Evolutionary conservation across 2,329 filamentous ascomycete species (phyloP).

Genomic region (Pyricularia sp.): DNA sequence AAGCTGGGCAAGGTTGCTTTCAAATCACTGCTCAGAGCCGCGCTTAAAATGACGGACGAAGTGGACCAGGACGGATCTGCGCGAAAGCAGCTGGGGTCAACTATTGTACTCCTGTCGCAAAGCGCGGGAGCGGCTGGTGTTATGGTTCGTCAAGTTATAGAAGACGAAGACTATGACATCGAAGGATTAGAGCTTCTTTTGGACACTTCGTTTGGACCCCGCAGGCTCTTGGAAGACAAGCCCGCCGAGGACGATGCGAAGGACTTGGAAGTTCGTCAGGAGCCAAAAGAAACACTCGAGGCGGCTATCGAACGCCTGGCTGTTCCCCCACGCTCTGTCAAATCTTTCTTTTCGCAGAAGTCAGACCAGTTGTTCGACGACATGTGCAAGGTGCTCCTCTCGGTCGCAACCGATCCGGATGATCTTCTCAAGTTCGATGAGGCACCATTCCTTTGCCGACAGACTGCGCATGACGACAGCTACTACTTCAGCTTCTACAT

Average conservation of each 20-base stretch:
- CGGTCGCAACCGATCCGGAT: slow-evolving; percentile 35
- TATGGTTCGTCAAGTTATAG: slow-evolving; percentile 58
- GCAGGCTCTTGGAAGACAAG: slow-evolving; percentile 36
- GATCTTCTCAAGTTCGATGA: slow-evolving; percentile 42
- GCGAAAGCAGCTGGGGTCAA: slow-evolving; percentile 54
- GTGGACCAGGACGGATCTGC: slow-evolving; percentile 44
- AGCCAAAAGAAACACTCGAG: slow-evolving; percentile 25
- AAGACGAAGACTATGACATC: slow-evolving; percentile 61
- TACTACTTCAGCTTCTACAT: slow-evolving; percentile 70
- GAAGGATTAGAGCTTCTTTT: slow-evolving; percentile 67
- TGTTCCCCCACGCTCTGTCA: slow-evolving; percentile 15
- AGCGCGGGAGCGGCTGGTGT: slow-evolving; percentile 46
- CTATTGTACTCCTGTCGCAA: slow-evolving; percentile 58
- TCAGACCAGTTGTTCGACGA: slow-evolving; percentile 46
- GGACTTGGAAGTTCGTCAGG: slow-evolving; percentile 14
- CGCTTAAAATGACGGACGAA: slow-evolving; percentile 46
- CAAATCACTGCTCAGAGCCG: slow-evolving; percentile 53
- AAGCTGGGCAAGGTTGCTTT: slow-evolving; percentile 56
- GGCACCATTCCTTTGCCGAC: slow-evolving; percentile 42
- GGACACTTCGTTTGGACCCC: slow-evolving; percentile 57
- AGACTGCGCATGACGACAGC: slow-evolving; percentile 46
- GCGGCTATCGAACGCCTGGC: slow-evolving; percentile 28
- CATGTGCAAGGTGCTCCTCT: slow-evolving; percentile 49
- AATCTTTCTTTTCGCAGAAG: slow-evolving; percentile 43
- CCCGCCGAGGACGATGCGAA: slow-evolving; percentile 32